Conservation (phyloP, 495 filamentous ascomycete species). For the Aspergillus kassunensis region DNA sequence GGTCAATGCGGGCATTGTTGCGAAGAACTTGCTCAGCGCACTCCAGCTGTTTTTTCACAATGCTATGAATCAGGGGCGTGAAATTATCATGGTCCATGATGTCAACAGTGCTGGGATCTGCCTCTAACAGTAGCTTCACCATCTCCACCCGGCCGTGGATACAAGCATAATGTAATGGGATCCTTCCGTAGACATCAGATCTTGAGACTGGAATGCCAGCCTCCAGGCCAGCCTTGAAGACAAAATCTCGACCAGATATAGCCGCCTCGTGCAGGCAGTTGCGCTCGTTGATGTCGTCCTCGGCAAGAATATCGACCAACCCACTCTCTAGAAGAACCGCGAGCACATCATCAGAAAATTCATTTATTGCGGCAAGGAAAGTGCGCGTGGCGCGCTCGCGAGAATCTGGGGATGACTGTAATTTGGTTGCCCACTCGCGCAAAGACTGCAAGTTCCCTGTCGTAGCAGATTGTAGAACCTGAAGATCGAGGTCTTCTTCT, state of each 20-base stretch:
- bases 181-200: slow-evolving; percentile 88
- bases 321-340: slow-evolving; percentile 71
- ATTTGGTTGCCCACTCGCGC: slow-evolving; percentile 58
- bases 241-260: slow-evolving; percentile 76
- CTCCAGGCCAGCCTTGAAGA: slow-evolving; percentile 68
- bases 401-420: slow-evolving; percentile 52
- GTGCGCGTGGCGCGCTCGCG: slow-evolving; percentile 76
- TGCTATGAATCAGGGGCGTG: slow-evolving; percentile 90
- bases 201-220: slow-evolving; percentile 69
- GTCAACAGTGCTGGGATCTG: slow-evolving; percentile 66
- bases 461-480: slow-evolving; percentile 82
- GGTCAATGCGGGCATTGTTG: slow-evolving; percentile 73
- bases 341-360: slow-evolving; percentile 75
- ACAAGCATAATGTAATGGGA: slow-evolving; percentile 92
- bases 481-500: slow-evolving; percentile 80
- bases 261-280: slow-evolving; percentile 94
- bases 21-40: slow-evolving; percentile 74
- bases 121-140: slow-evolving; percentile 65
- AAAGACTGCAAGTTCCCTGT: slow-evolving; percentile 62
- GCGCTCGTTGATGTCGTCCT: slow-evolving; percentile 95
- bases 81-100: slow-evolving; percentile 94
- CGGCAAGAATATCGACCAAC: slow-evolving; percentile 77
- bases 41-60: slow-evolving; percentile 74
- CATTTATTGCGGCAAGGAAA: slow-evolving; percentile 82
- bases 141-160: slow-evolving; percentile 89